Evolutionary conservation across 495 filamentous ascomycete species (phyloP).

Genomic region (Daldinia decipiens): DNA sequence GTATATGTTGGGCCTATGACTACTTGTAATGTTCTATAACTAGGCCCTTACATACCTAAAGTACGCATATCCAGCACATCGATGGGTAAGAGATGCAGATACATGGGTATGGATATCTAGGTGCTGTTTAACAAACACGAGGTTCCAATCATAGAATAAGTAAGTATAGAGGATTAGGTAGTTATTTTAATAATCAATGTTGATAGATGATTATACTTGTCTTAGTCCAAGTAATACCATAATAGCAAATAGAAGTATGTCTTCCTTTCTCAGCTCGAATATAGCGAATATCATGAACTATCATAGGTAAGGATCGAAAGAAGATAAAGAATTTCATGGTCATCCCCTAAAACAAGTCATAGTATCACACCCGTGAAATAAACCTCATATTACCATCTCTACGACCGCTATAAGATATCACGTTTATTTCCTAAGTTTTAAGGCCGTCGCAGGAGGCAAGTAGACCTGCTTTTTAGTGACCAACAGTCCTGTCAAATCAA

Average conservation of each 20-base stretch:
- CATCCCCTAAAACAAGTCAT: background rate
- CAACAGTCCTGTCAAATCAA: constrained; percentile 28
- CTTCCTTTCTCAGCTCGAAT: background rate
- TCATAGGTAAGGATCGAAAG: no score
- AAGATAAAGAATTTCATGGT: background rate
- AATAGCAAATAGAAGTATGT: background rate
- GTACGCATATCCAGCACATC: background rate
- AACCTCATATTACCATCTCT: constrained; percentile 7
- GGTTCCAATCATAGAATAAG: background rate
- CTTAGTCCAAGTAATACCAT: background rate
- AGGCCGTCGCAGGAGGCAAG: constrained; percentile 13
- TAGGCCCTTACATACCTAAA: background rate
- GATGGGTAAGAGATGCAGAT: background rate
- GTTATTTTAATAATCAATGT: background rate
- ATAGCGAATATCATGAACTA: no score
- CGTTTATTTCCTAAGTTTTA: constrained; percentile 27
- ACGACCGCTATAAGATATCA: constrained; percentile 29
- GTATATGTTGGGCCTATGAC: background rate
- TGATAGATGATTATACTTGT: background rate
- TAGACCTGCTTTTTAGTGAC: constrained; percentile 29
- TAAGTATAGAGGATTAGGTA: background rate
- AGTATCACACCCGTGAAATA: background rate
- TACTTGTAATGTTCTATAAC: background rate
- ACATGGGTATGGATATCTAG: background rate
- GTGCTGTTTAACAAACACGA: background rate